These are phyloP conservation scores for Stenogyne calaminthoides DNA, from an alignment of 305 asterid species.

Conservation along the genomic window DNA sequence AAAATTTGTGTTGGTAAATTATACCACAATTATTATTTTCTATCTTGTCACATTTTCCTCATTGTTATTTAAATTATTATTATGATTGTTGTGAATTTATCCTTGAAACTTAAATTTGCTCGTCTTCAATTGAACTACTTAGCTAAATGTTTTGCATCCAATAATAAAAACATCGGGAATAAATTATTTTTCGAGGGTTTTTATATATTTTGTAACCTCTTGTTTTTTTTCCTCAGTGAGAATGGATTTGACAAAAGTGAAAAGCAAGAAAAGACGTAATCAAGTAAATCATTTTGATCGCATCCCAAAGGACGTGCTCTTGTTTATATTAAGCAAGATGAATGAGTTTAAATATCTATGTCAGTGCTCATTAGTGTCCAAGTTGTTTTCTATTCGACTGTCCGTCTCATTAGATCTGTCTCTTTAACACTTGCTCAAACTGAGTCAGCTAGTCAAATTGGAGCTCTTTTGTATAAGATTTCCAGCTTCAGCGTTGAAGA, in stretches of 20 bases:
- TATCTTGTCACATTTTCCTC: not conserved
- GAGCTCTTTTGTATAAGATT: not conserved
- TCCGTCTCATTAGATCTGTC: not conserved
- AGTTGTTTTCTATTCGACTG: slow-evolving; percentile 3
- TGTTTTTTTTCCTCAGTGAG: not conserved
- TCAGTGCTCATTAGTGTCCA: slow-evolving; percentile 17
- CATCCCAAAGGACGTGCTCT: not conserved
- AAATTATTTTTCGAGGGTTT: not conserved
- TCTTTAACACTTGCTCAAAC: slow-evolving; percentile 1
- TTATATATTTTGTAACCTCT: not conserved
- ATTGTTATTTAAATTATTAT: not conserved
- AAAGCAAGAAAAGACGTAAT: not conserved
- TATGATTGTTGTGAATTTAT: not conserved
- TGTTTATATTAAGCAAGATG: slow-evolving; percentile 1
- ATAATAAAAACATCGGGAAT: too few relatives aligned
- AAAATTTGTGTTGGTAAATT: not conserved
- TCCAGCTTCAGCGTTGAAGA: not conserved
- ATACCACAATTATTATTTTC: not conserved
- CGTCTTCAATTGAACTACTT: not conserved
- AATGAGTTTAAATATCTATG: slow-evolving; percentile 10
- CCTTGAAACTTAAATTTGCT: not conserved
- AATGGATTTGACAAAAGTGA: not conserved
- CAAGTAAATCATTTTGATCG: not conserved
- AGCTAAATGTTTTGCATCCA: not conserved
- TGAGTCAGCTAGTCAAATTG: not conserved